These are phyloP conservation scores for Mortierella sp. DNA, from an alignment of 371 early-diverging fungal genomes.

Conservation along the genomic window DNA sequence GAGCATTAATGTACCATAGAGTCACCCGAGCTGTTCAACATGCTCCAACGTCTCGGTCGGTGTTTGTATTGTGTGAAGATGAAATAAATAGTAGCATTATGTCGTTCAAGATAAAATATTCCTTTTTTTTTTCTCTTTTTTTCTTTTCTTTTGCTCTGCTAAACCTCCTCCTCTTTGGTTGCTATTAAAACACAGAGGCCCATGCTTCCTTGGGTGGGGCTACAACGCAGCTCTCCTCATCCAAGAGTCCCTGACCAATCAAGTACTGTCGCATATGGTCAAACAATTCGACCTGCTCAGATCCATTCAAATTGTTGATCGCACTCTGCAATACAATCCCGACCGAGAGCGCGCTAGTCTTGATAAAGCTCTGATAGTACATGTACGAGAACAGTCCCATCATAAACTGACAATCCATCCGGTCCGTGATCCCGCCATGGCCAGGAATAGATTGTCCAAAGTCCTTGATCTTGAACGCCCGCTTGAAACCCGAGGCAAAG, in stretches of 20 bases:
- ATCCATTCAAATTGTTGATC: conserved; percentile 57
- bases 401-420: conserved; percentile 97
- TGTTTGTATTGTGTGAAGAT: too few species aligned
- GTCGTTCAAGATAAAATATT: too few species aligned
- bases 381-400: conserved; percentile 95
- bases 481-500: conserved; percentile 97
- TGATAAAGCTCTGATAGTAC: conserved; percentile 88
- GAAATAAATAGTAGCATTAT: too few species aligned
- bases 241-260: conserved; percentile 58
- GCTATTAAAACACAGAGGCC: neutral
- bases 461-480: conserved; percentile 97
- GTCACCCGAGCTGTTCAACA: too few species aligned
- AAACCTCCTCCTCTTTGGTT: too few species aligned
- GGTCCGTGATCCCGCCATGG: conserved; percentile 97
- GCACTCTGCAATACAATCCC: conserved; percentile 58
- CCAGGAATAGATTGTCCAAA: conserved; percentile 97
- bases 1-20: too few species aligned
- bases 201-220: neutral
- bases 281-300: conserved; percentile 61
- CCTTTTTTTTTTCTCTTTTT: too few species aligned
- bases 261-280: conserved; percentile 61
- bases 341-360: conserved; percentile 61
- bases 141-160: too few species aligned
- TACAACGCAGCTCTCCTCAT: neutral
- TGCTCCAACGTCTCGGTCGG: too few species aligned